Conservation (phyloP, 2,329 filamentous ascomycete species). For the Trichophyton equinum region DNA sequence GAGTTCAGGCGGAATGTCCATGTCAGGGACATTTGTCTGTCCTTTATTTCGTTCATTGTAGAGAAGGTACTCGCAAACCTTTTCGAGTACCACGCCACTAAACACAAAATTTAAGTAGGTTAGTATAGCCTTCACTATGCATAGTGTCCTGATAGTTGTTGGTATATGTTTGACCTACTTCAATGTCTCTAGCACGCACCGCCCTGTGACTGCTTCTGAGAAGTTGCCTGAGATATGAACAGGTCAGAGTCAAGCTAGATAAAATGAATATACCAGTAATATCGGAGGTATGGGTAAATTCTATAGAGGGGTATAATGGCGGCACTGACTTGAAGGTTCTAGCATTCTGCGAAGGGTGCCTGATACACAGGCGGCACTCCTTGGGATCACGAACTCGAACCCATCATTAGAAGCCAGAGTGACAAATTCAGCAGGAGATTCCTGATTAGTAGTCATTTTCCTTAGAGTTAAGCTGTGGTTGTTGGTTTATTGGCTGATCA, state of each 20-base stretch:
- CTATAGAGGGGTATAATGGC: background rate
- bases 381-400: slow-evolving; percentile 51
- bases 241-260: background rate
- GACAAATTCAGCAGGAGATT: slow-evolving; percentile 41
- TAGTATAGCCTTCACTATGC: background rate
- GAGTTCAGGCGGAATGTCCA: slow-evolving; percentile 53
- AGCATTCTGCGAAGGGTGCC: slow-evolving; percentile 52
- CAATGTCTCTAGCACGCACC: slow-evolving; percentile 48
- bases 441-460: background rate
- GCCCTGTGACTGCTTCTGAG: slow-evolving; percentile 46
- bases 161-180: slow-evolving; percentile 30
- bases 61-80: slow-evolving; percentile 58
- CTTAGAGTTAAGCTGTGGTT: no score
- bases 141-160: slow-evolving; percentile 15
- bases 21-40: slow-evolving; percentile 49
- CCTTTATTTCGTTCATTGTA: slow-evolving; percentile 54
- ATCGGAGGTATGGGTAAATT: background rate
- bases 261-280: background rate
- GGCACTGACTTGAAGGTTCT: slow-evolving; percentile 45
- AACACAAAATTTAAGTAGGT: background rate
- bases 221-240: slow-evolving; percentile 41
- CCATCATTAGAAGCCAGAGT: slow-evolving; percentile 53
- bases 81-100: slow-evolving; percentile 52
- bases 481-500: no score
- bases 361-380: slow-evolving; percentile 48